Percentiles rank a stretch among this genome's conserved stretches.
Evolutionary conservation across 257 asterid species (phyloP).

Genomic region (Ophiorrhiza pumila): DNA sequence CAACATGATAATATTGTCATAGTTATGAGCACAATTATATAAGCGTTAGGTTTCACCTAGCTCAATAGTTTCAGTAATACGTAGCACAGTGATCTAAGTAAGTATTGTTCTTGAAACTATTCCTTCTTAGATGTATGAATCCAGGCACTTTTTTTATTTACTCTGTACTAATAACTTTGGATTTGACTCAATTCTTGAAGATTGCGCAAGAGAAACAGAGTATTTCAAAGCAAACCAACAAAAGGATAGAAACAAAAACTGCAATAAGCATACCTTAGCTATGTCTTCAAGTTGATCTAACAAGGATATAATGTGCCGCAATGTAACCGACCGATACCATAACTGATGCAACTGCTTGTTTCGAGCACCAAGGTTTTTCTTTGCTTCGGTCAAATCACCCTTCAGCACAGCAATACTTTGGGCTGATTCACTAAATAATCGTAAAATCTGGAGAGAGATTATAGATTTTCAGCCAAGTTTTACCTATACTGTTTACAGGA

Average conservation of each 20-base stretch:
- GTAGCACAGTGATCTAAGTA: background rate
- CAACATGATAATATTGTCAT: background rate
- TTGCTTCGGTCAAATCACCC: conserved; percentile 82
- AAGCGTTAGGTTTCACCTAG: background rate
- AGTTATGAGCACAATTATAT: background rate
- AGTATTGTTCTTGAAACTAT: background rate
- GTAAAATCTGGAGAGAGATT: conserved; percentile 77
- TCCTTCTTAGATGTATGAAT: background rate
- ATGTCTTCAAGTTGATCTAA: conserved; percentile 98
- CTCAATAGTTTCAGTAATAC: background rate
- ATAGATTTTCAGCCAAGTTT: conserved; percentile 1
- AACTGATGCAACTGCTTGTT: conserved; percentile 97
- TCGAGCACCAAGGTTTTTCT: conserved; percentile 81
- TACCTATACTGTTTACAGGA: too few relatives aligned
- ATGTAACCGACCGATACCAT: conserved; percentile 96
- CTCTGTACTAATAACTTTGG: background rate
- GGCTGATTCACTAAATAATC: conserved; percentile 93
- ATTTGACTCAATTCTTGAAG: background rate
- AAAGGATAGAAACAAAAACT: conserved; percentile 1
- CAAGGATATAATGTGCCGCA: conserved; percentile 91
- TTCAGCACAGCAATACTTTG: conserved; percentile 78
- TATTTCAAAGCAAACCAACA: conserved; percentile 7
- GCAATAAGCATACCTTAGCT: conserved; percentile 68
- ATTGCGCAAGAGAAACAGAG: background rate
- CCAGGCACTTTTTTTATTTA: background rate